A percentile compares a stretch with the other conserved stretches of the same genome.
Evolutionary conservation across 306 rosid species (phyloP).

Genomic region (Medicago lupulina): DNA sequence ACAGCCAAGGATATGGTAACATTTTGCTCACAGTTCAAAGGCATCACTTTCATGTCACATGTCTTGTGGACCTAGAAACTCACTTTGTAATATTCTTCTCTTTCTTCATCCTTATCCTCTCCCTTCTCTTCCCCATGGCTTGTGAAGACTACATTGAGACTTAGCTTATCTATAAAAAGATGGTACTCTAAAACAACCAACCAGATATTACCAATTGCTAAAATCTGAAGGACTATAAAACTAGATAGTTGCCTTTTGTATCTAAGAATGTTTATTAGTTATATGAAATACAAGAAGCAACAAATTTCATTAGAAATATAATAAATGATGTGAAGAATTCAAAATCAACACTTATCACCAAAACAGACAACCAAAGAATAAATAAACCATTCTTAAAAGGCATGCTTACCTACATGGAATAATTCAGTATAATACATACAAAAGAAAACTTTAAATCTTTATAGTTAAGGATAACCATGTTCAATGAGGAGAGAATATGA

Average conservation of each 20-base stretch:
- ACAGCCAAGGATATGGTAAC: constrained; percentile 36
- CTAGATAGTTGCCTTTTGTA: constrained; percentile 19
- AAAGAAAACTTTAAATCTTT: background rate
- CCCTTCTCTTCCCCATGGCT: constrained; percentile 36
- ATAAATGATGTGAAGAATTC: constrained; percentile 2
- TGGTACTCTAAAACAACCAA: constrained; percentile 32
- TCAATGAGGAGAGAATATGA: background rate
- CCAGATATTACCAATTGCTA: constrained; percentile 32
- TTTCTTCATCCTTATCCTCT: constrained; percentile 45
- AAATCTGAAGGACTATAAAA: constrained; percentile 1
- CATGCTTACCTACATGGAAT: constrained; percentile 17
- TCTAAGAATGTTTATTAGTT: constrained; percentile 18
- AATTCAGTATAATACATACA: constrained; percentile 28
- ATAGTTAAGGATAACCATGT: background rate
- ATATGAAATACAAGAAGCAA: constrained; percentile 19
- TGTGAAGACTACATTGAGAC: constrained; percentile 34
- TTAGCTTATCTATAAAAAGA: constrained; percentile 22
- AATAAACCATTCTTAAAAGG: constrained; percentile 19
- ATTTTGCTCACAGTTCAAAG: constrained; percentile 39
- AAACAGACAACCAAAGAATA: background rate
- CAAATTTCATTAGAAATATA: constrained; percentile 19
- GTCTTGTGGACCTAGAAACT: constrained; percentile 39
- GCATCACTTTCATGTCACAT: constrained; percentile 34
- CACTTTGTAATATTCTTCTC: constrained; percentile 7
- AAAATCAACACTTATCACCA: constrained; percentile 24